phyloP scores from a whole-genome alignment of 768 basidiomycete species.

The Fistulinella prunicolor region DNA sequence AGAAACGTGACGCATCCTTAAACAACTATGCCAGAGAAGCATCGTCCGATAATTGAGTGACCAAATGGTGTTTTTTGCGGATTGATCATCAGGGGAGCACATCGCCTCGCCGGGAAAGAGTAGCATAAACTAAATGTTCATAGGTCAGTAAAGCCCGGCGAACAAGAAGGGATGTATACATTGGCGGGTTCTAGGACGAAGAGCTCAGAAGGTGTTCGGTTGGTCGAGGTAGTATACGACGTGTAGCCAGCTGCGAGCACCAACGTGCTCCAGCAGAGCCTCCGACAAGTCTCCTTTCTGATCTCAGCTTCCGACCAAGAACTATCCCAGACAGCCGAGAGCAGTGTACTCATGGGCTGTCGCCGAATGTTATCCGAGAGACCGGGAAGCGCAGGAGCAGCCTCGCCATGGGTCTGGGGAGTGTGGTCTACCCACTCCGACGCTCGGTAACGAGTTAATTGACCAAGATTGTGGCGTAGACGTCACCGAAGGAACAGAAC shows the following conservation, averaged over 20 bases:
- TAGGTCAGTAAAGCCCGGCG: slow-evolving; percentile 1
- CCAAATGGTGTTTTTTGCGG: slow-evolving; percentile 69
- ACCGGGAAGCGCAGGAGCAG: slow-evolving; percentile 49
- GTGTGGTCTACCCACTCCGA: not conserved
- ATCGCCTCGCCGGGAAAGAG: slow-evolving; percentile 74
- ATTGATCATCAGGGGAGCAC: slow-evolving; percentile 24
- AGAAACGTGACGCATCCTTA: slow-evolving; percentile 53
- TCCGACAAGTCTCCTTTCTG: slow-evolving; percentile 65
- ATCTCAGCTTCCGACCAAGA: slow-evolving; percentile 62
- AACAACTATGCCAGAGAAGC: slow-evolving; percentile 71
- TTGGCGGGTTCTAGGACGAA: slow-evolving; percentile 65
- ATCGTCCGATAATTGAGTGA: slow-evolving; percentile 68
- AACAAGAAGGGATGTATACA: slow-evolving; percentile 36
- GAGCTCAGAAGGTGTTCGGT: slow-evolving; percentile 41
- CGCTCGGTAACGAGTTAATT: not conserved
- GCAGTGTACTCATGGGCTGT: slow-evolving; percentile 52
- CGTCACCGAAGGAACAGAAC: slow-evolving; percentile 47
- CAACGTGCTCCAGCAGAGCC: slow-evolving; percentile 72
- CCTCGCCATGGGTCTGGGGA: slow-evolving; percentile 22
- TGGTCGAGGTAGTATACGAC: slow-evolving; percentile 51
- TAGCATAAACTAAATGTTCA: slow-evolving; percentile 53
- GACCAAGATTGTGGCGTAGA: slow-evolving; percentile 12
- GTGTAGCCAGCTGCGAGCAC: slow-evolving; percentile 62
- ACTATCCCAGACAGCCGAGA: slow-evolving; percentile 58
- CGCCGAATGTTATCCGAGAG: slow-evolving; percentile 51